Evolutionary conservation across 441 rosid genomes (phyloP).

Genomic region (Populus hybrid): DNA sequence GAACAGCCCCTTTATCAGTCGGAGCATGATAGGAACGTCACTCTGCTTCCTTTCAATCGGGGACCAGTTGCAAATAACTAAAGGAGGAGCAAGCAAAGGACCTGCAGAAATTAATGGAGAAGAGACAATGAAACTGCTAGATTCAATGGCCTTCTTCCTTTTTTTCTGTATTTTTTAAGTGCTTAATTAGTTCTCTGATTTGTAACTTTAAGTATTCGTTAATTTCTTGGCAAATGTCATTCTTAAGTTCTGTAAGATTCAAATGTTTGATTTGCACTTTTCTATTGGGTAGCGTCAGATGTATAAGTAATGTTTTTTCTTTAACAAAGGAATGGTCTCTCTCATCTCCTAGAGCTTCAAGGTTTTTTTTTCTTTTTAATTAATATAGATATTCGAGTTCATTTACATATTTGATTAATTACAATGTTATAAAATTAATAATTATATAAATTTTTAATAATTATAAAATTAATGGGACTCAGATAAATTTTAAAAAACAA

Average conservation of each 20-base stretch:
- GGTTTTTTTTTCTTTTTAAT: no score
- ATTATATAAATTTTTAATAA: no score
- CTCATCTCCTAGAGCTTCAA: not conserved
- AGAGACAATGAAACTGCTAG: not conserved
- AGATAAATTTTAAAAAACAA: no score
- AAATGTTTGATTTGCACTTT: not conserved
- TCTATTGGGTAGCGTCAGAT: not conserved
- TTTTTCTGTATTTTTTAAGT: not conserved
- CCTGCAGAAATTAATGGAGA: not conserved
- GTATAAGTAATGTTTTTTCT: not conserved
- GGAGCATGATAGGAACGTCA: constrained; percentile 15
- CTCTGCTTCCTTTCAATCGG: not conserved
- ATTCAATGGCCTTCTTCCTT: constrained; percentile 1
- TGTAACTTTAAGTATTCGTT: not conserved
- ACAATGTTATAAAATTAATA: no score
- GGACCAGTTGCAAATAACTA: constrained; percentile 14
- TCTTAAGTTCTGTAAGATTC: not conserved
- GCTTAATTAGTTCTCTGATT: not conserved
- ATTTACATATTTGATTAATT: no score
- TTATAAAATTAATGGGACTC: no score
- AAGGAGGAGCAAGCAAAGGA: not conserved
- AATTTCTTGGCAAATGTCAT: not conserved
- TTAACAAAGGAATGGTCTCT: not conserved
- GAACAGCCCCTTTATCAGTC: constrained; percentile 4
- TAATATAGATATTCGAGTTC: no score